phyloP scores from a whole-genome alignment of 2,329 filamentous ascomycete species.

The Boeremia lycopersici region DNA sequence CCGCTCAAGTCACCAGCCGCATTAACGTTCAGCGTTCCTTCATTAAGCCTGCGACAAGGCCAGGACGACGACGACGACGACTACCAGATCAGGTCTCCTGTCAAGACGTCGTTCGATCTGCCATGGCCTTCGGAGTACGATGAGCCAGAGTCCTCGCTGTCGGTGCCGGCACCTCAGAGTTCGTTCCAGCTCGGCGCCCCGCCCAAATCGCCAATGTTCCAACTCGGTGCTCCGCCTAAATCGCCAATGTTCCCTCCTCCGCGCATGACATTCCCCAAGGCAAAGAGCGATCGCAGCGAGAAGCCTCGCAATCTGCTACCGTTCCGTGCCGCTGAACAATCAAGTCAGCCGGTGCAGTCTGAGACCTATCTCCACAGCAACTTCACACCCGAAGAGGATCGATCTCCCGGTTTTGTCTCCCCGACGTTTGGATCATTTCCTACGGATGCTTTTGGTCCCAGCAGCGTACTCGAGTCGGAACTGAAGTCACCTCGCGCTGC shows the following conservation, averaged over 20 bases:
- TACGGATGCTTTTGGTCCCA: constrained; percentile 34
- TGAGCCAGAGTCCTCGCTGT: constrained; percentile 19
- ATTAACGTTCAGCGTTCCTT: constrained; percentile 34
- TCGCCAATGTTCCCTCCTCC: constrained; percentile 29
- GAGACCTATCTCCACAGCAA: neutral
- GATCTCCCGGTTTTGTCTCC: constrained; percentile 30
- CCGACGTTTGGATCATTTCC: constrained; percentile 49
- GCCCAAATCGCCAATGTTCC: constrained; percentile 26
- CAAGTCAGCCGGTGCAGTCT: neutral
- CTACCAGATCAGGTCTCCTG: constrained; percentile 36
- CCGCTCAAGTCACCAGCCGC: constrained; percentile 39
- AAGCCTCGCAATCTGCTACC: constrained; percentile 8
- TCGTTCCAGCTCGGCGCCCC: constrained; percentile 16
- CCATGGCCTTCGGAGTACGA: constrained; percentile 39
- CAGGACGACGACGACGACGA: constrained; percentile 17
- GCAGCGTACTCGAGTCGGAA: constrained; percentile 42
- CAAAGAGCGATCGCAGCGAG: constrained; percentile 4
- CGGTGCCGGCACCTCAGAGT: constrained; percentile 18
- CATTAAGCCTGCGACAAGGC: constrained; percentile 23
- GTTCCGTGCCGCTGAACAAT: constrained; percentile 7
- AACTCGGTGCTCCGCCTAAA: constrained; percentile 18
- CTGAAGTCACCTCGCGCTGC: constrained; percentile 42
- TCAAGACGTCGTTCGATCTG: constrained; percentile 38
- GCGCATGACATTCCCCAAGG: constrained; percentile 12
- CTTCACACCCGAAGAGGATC: neutral